These are phyloP conservation scores for Leccinum broughii DNA, from an alignment of 768 basidiomycete species.

Conservation along the genomic window DNA sequence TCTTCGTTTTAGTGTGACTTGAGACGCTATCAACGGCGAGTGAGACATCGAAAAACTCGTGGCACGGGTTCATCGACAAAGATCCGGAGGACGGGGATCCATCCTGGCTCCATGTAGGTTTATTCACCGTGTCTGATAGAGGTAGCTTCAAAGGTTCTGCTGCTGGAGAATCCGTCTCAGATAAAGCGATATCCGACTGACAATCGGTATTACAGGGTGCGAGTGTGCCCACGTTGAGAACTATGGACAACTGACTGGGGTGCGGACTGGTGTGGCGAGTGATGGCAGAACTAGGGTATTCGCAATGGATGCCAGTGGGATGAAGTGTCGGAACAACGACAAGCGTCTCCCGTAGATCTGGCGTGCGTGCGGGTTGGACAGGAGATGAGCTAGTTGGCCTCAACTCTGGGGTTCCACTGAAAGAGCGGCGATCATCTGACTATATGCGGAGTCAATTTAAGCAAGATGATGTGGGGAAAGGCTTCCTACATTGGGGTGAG, in stretches of 20 bases:
- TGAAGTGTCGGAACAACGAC: background rate
- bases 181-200: slow-evolving; percentile 14
- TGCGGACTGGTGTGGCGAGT: background rate
- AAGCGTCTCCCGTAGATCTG: background rate
- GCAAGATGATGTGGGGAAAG: slow-evolving; percentile 6
- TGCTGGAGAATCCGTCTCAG: slow-evolving; percentile 20
- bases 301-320: background rate
- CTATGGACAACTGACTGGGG: background rate
- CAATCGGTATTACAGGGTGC: background rate
- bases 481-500: slow-evolving; percentile 31
- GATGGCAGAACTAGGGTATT: background rate
- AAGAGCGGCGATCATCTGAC: slow-evolving; percentile 12
- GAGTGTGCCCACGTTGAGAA: background rate
- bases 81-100: background rate
- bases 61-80: slow-evolving; percentile 1
- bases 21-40: background rate
- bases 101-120: slow-evolving; percentile 1
- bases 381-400: slow-evolving; percentile 15
- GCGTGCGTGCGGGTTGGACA: slow-evolving; percentile 7
- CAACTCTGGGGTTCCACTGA: slow-evolving; percentile 10
- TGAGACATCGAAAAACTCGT: background rate
- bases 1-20: slow-evolving; percentile 10
- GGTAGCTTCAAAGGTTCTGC: slow-evolving; percentile 23
- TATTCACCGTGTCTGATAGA: slow-evolving; percentile 26
- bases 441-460: slow-evolving; percentile 12